Percentiles rank a stretch among this genome's conserved stretches.
These are phyloP conservation scores for Xerocomellus intermedius DNA, from an alignment of 768 basidiomycete genomes.

Conservation along the genomic window DNA sequence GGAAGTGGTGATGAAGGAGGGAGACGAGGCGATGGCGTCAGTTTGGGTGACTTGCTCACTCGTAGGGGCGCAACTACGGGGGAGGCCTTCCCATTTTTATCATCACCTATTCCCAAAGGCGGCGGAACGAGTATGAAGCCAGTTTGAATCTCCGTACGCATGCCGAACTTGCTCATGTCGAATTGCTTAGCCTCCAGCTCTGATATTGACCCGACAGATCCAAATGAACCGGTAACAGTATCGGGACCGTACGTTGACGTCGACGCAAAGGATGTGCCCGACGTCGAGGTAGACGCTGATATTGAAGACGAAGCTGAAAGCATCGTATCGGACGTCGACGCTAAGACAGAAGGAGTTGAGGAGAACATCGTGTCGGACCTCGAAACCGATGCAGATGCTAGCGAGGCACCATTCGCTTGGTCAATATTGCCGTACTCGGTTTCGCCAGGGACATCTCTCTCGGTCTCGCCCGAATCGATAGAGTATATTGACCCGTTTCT, in stretches of 20 bases:
- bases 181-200: constrained; percentile 22
- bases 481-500: constrained; percentile 16
- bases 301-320: constrained; percentile 17
- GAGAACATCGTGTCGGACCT: constrained; percentile 1
- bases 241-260: constrained; percentile 14
- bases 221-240: constrained; percentile 11
- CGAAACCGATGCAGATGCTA: not conserved
- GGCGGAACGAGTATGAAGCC: constrained; percentile 27
- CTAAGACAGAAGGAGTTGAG: not conserved
- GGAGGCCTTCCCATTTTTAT: not conserved
- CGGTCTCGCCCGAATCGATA: constrained; percentile 12
- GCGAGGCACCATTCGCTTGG: constrained; percentile 4
- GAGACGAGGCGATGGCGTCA: constrained; percentile 15
- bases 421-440: constrained; percentile 7
- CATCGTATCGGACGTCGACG: constrained; percentile 3
- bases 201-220: constrained; percentile 21
- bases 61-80: constrained; percentile 25
- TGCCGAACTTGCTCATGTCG: constrained; percentile 12
- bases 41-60: constrained; percentile 26
- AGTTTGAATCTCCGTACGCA: not conserved
- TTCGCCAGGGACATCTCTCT: constrained; percentile 14
- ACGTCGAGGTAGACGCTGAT: constrained; percentile 13
- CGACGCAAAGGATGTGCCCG: constrained; percentile 16
- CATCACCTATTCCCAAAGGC: constrained; percentile 20
- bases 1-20: constrained; percentile 19